phyloP scores from a whole-genome alignment of 371 early-diverging fungal species.

The Zancudomyces culisetae region DNA sequence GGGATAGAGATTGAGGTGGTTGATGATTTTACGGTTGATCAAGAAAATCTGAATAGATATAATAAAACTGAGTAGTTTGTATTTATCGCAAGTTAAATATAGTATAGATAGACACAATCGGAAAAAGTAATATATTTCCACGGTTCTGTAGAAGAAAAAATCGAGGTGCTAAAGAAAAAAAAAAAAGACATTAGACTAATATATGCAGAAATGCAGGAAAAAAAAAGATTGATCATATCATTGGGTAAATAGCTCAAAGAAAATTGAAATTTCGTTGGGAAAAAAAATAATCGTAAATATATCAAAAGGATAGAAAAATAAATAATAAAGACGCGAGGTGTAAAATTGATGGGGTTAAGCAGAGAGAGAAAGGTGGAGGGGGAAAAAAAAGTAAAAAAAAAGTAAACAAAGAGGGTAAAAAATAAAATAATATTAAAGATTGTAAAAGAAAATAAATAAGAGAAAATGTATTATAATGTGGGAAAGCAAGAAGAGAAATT shows the following conservation, averaged over 20 bases:
- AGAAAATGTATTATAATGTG: neutral
- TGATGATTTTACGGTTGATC: too few relatives aligned
- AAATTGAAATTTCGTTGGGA: neutral
- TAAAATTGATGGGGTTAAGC: too few relatives aligned
- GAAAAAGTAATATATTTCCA: too few relatives aligned
- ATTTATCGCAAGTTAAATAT: too few relatives aligned
- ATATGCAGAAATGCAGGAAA: too few relatives aligned
- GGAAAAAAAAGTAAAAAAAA: neutral
- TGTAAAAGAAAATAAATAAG: neutral
- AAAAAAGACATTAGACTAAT: too few relatives aligned
- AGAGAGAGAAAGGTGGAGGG: neutral
- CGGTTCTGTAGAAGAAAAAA: too few relatives aligned
- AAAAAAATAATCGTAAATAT: neutral
- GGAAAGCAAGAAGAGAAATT: neutral
- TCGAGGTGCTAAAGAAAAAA: too few relatives aligned
- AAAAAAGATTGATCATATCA: neutral
- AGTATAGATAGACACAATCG: too few relatives aligned
- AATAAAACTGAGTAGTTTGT: too few relatives aligned
- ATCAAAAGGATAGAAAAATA: neutral
- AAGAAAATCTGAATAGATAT: too few relatives aligned
- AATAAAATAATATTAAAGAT: neutral
- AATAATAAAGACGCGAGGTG: neutral
- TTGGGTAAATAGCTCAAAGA: neutral
- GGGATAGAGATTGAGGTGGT: too few relatives aligned
- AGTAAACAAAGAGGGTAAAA: neutral